A percentile compares a stretch with the other conserved stretches of the same genome.
Conservation (phyloP, 257 asterid species). For the Solanum dulcamara region DNA sequence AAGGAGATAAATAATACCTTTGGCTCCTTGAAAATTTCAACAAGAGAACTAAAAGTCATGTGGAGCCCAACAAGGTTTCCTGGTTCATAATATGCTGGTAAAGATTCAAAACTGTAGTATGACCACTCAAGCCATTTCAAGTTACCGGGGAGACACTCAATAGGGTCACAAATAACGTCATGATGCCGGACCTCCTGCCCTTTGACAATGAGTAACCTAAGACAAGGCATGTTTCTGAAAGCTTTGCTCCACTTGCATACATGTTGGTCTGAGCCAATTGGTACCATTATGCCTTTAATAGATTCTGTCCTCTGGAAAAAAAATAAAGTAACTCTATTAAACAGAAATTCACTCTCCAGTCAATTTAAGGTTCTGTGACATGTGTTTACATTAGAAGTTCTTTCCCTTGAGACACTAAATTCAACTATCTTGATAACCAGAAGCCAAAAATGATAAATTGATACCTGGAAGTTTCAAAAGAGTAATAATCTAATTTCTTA, state of each 20-base stretch:
- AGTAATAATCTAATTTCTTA: neutral
- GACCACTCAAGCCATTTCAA: neutral
- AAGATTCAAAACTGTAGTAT: neutral
- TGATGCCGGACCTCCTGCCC: neutral
- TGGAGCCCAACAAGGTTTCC: neutral
- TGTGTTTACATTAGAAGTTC: neutral
- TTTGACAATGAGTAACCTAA: neutral
- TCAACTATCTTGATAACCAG: neutral
- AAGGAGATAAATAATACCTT: neutral
- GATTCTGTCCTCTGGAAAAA: neutral
- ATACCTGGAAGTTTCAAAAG: neutral
- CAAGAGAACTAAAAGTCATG: neutral
- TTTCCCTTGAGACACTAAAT: neutral
- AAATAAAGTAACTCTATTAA: neutral
- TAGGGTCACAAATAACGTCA: too few relatives aligned
- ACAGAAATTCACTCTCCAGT: neutral
- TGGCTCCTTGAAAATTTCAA: neutral
- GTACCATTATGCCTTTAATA: too few relatives aligned
- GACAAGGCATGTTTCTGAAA: neutral
- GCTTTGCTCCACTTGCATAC: neutral
- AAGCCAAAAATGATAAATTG: neutral
- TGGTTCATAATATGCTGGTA: neutral
- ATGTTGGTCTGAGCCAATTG: neutral
- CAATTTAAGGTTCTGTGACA: neutral
- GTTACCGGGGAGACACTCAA: neutral